Percentiles rank a stretch among this genome's conserved stretches.
phyloP scores from a whole-genome alignment of 2,329 filamentous ascomycete species.

The Fusarium sambucinum region DNA sequence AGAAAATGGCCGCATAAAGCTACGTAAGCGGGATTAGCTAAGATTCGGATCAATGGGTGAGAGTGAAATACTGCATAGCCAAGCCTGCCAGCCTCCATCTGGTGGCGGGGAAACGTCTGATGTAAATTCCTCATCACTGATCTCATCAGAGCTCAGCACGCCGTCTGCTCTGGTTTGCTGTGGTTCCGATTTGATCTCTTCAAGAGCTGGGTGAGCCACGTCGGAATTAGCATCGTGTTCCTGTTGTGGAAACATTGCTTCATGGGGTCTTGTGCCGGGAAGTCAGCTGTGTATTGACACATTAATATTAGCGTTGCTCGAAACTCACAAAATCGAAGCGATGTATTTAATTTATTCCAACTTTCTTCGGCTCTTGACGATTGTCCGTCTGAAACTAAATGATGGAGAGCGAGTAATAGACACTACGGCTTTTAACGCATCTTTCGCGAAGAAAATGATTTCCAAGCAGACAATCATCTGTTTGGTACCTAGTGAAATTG shows the following conservation, averaged over 20 bases:
- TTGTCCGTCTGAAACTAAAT: too few relatives aligned
- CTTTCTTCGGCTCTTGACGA: too few relatives aligned
- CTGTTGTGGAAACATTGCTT: background rate
- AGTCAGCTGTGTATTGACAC: background rate
- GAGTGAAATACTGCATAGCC: constrained; percentile 10
- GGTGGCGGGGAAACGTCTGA: background rate
- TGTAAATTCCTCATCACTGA: background rate
- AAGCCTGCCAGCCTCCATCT: constrained; percentile 19
- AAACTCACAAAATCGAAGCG: background rate
- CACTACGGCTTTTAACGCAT: too few relatives aligned
- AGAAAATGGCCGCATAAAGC: constrained; percentile 24
- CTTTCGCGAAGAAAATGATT: too few relatives aligned
- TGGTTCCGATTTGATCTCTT: background rate
- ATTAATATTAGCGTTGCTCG: background rate
- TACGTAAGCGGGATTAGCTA: constrained; percentile 42
- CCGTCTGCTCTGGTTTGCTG: background rate
- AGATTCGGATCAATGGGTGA: constrained; percentile 24
- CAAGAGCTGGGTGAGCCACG: background rate
- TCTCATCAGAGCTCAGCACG: background rate
- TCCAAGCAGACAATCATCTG: too few relatives aligned
- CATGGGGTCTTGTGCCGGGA: background rate
- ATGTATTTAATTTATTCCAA: too few relatives aligned
- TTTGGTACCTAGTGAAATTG: too few relatives aligned
- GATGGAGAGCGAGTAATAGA: too few relatives aligned
- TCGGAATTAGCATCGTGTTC: background rate